Evolutionary conservation across 345 rosid species (phyloP).

Genomic region (Combretum micranthum): DNA sequence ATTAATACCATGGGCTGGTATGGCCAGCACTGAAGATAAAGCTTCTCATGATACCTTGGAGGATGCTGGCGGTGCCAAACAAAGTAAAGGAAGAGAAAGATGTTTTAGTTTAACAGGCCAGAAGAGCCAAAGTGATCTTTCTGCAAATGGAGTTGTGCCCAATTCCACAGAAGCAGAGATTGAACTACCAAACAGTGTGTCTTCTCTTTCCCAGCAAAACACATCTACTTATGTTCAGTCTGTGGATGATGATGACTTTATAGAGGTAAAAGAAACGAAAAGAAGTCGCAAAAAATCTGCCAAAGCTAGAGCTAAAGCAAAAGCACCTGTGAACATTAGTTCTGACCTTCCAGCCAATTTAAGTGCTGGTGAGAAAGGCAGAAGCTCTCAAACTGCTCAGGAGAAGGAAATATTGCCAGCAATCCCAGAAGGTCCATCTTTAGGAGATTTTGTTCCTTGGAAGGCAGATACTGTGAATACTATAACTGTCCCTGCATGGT

Average conservation of each 20-base stretch:
- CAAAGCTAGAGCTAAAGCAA: conserved; percentile 63
- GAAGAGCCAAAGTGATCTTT: conserved; percentile 67
- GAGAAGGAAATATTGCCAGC: conserved; percentile 48
- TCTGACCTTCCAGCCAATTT: conserved; percentile 39
- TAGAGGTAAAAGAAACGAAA: conserved; percentile 82
- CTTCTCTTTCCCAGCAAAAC: conserved; percentile 21
- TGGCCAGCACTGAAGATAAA: conserved; percentile 46
- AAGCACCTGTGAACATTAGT: conserved; percentile 29
- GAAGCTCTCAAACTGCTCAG: conserved; percentile 44
- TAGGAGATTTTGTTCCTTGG: conserved; percentile 97
- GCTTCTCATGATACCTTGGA: conserved; percentile 30
- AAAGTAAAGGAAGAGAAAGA: conserved; percentile 34
- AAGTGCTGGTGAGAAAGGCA: conserved; percentile 68
- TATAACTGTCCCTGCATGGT: conserved; percentile 83
- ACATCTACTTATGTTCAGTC: conserved; percentile 24
- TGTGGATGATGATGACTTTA: conserved; percentile 64
- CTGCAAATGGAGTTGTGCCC: conserved; percentile 55
- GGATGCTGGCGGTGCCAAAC: conserved; percentile 29
- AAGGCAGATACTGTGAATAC: conserved; percentile 51
- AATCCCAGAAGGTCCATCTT: conserved; percentile 85
- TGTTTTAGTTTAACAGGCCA: conserved; percentile 34
- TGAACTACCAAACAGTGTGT: conserved; percentile 25
- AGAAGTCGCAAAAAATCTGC: conserved; percentile 86
- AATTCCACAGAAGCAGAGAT: conserved; percentile 34
- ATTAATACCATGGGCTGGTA: conserved; percentile 74